Base-by-base conservation (phyloP, 106 monocot genomes). In the Dendrobium huoshanense region DNA sequence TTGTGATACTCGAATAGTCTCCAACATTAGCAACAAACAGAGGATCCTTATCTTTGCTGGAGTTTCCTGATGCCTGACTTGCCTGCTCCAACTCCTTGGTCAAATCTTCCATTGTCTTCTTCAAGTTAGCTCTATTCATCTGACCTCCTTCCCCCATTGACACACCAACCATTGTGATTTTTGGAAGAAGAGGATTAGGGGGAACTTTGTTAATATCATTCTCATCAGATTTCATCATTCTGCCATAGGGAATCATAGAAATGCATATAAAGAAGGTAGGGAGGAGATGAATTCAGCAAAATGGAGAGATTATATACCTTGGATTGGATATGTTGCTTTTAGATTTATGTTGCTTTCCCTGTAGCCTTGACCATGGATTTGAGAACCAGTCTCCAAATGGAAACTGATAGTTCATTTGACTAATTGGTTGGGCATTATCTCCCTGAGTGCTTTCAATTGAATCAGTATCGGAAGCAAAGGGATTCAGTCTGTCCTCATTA, bases 1-100 rank as follows among this genome's bases (percentile, higher is more conserved):
- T 92, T 31, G 95, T 91, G 55, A 95, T 85, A 22, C 78, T 88
- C 4, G 95, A 91, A 82, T 93, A 99, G 73, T 91, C 95, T 13
- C 95, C 97, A 1, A 99, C 95, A 80, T 99, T 99, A 20, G 95
- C 98, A 9, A 95, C 87, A 81, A 99, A 99, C 16, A 95, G 78
- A 61, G 98, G 98, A 77, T 99, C 91, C 59, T 81, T 93, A 24
- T 89, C 92, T 74, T 90, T 85, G 55, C 45, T 78, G 2, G 70
- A 41, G 59, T 82, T 80, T 18, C 75, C 40, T 13, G 73, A 80
- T 67, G 55, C 81, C 24, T 87, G 87, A 55, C 48, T 81, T 42
- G 86, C 79, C 77, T 91, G 87, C 77, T 95, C 91, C 55, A 99
- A 77, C 48, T 95, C 98, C 79, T 87, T 85, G 18, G 95, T 95